Percentiles rank a stretch among this genome's conserved stretches.
These are phyloP conservation scores for Brassica nigra DNA, from an alignment of 345 rosid species.

Conservation along the genomic window DNA sequence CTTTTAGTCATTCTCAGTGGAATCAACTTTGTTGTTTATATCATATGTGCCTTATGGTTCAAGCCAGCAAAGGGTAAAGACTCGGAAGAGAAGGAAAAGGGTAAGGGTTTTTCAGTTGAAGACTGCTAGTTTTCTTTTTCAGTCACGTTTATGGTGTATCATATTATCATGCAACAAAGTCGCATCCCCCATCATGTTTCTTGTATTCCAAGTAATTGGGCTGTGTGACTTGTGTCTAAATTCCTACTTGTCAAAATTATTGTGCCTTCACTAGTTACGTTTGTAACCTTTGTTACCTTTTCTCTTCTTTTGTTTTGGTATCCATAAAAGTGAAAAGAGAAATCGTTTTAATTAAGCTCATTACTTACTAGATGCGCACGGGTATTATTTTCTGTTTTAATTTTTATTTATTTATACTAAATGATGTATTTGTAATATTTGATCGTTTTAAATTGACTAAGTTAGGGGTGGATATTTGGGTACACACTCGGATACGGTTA, in stretches of 20 bases:
- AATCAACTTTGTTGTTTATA: constrained; percentile 44
- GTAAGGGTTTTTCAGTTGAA: constrained; percentile 37
- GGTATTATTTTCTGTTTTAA: no score
- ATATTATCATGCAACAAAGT: constrained; percentile 18
- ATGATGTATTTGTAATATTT: no score
- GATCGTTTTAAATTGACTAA: no score
- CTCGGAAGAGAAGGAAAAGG: constrained; percentile 16
- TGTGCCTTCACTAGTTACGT: constrained; percentile 18
- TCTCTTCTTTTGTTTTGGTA: background rate
- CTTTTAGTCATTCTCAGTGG: constrained; percentile 47
- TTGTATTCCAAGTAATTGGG: constrained; percentile 21
- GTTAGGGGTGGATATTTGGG: no score
- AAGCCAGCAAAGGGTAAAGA: constrained; percentile 41
- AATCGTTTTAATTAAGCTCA: background rate
- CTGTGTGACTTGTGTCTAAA: constrained; percentile 19
- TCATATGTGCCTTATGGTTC: constrained; percentile 47
- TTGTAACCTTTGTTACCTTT: background rate
- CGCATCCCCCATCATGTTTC: constrained; percentile 2
- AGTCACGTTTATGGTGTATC: background rate
- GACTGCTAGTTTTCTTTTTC: constrained; percentile 31
- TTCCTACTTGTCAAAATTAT: background rate
- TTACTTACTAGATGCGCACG: background rate
- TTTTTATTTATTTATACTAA: no score
- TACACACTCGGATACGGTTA: no score
- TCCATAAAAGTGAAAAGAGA: background rate